Evolutionary conservation across 176 grass and related monocot species (phyloP), one percentile per base, ranked within the genome.

Genomic region (sorghum (Sorghum bicolor)): DNA sequence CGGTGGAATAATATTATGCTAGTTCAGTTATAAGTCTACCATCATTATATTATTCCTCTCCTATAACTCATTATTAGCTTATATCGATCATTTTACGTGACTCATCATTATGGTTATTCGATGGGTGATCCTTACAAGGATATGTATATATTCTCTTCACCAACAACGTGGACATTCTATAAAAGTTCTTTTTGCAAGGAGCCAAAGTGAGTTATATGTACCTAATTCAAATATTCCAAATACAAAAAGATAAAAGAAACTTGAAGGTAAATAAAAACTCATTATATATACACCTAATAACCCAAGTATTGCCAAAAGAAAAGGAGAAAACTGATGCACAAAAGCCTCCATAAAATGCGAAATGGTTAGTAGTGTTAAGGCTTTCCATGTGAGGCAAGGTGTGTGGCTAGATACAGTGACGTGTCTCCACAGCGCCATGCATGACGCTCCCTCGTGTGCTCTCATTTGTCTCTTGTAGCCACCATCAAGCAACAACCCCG

Each of bases 401-500:
- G 67, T 17, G 67, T 19, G 77, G 34, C 64, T 78, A 64, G 53
- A 20, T 32, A 19, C 26, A 31, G 19, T 72, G 55, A 44, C 58
- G 22, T 53, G 66, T 20, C n/a, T 25, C 78, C 78, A 47, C 19
- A 48, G 45, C 15, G 31, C 44, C 68, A 45, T 78, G 66, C 57
- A 17, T 64, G 52, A 17, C 52, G 52, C 73, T 70, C 40, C 48
- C 15, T 37, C 80, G 25, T 69, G 65, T 16, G 72, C 64, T 4
- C 25, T 25, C 10, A 15, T 20, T 76, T 76, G 77, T 80, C 70
- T 43, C 22, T 13, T 81, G 80, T 57, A 57, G 53, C 43, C 74
- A 33, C 48, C 77, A 26, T 14, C 28, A 66, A 41, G 55, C 80
- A 88, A 88, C 81, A 66, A 11, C 69, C 71, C 48, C 31, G n/a